Conservation (phyloP, 192 early-diverging fungal species). For the Haplosporangium gracile region DNA sequence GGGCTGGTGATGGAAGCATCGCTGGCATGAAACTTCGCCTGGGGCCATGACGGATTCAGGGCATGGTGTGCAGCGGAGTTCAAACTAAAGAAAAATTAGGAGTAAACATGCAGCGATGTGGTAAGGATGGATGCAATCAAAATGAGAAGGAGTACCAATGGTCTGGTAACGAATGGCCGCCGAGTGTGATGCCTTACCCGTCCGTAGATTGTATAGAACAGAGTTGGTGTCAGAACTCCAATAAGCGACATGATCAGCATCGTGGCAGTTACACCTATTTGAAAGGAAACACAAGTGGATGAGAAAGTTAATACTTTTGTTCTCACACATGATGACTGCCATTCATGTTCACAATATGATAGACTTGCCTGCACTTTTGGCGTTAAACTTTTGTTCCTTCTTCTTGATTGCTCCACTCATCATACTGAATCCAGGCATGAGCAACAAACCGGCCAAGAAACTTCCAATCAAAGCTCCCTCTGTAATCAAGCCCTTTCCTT, state of each 20-base stretch:
- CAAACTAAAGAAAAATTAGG: conserved; percentile 23
- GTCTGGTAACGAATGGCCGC: background rate
- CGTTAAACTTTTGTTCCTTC: conserved; percentile 96
- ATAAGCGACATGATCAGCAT: conserved; percentile 96
- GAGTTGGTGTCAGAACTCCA: conserved; percentile 92
- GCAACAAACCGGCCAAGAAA: conserved; percentile 87
- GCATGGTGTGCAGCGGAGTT: conserved; percentile 49
- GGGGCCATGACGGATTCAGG: conserved; percentile 22
- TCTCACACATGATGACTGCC: too few species aligned
- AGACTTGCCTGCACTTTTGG: conserved; percentile 83
- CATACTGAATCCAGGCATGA: conserved; percentile 96
- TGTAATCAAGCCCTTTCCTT: conserved; percentile 88
- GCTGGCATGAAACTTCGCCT: conserved; percentile 57
- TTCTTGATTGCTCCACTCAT: conserved; percentile 89
- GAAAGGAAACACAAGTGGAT: too few species aligned
- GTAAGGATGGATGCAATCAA: background rate
- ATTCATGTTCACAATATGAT: background rate
- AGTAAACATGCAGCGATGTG: background rate
- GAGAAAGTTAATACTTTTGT: background rate
- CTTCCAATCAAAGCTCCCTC: conserved; percentile 95
- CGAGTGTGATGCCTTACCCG: conserved; percentile 44
- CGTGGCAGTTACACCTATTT: conserved; percentile 88
- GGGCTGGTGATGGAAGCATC: conserved; percentile 72
- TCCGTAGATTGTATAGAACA: conserved; percentile 95
- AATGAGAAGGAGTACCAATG: background rate